Evolutionary conservation across 805 yeast species (phyloP), one percentile per base, ranked within the genome.

Genomic region (Candida ortonii): DNA sequence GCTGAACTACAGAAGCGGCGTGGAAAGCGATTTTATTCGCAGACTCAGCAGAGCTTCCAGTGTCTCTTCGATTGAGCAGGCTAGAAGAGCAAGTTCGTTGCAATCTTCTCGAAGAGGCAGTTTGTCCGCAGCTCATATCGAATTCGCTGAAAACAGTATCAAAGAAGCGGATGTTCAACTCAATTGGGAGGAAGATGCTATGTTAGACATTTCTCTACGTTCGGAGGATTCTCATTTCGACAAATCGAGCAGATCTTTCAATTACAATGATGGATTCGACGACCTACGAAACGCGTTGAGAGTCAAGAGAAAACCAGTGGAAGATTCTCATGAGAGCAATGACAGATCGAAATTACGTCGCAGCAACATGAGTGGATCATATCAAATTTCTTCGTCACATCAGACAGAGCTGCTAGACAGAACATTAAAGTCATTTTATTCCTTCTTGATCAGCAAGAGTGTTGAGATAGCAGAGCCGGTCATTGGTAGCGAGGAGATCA

Each of bases 41-140:
- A 33, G 40, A 13, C 23, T 22, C 20, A 39, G 50, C 19, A 39
- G 56, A 22, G 47, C 52, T 5, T 52, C 57, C 16, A 43, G 50
- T 28, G 51, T 48, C 8, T 44, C 55, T 4, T 52, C 57, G 3
- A 48, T 54, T 25, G 59, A 54, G 44, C 43, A 38, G 16, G 57
- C 48, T 15, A 43, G 59, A 46, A 32, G 56, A 14, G 50, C 47
- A 7, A 33, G 20, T 15, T 31, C 38, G 3, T 33, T 25, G 17
- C 27, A 36, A 8, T 36, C 43, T 7, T 41, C 48, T 5, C 43
- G 48, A 13, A 28, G 49, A 27, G 41, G 22, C 3, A 39, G 44
- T 25, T 30, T 39, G n/a, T 32, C 41, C 6, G 31, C 42, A 6
- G 38, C 43, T 20, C 42, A 43, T 13, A 37, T 43, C 15, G 39